A percentile compares a stretch with the other conserved stretches of the same genome.
Evolutionary conservation across 2,329 filamentous ascomycete genomes (phyloP).

Genomic region (Penicillium palitans): DNA sequence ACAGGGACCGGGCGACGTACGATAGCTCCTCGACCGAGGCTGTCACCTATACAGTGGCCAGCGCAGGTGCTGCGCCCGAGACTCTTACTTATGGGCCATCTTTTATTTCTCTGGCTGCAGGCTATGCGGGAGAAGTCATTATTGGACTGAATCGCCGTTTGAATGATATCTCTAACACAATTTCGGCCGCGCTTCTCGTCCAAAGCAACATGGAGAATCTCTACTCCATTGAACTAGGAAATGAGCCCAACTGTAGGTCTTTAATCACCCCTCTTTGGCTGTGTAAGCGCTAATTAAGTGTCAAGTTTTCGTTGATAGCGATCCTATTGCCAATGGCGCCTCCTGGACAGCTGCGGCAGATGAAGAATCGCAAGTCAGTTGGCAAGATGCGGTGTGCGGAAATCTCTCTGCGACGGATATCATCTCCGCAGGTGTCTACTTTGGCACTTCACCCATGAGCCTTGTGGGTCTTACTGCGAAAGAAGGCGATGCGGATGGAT

Average conservation of each 20-base stretch:
- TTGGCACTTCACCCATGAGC: conserved; percentile 38
- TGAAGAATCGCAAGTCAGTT: conserved; percentile 33
- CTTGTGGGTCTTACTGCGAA: conserved; percentile 38
- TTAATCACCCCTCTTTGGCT: background rate
- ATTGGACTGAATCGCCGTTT: conserved; percentile 56
- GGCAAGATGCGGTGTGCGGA: conserved; percentile 36
- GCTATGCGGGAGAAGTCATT: conserved; percentile 53
- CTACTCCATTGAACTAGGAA: conserved; percentile 57
- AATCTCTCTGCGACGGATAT: conserved; percentile 31
- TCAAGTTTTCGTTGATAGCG: conserved; percentile 27
- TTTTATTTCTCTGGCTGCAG: conserved; percentile 53
- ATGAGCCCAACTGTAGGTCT: conserved; percentile 56
- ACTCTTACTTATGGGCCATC: conserved; percentile 55
- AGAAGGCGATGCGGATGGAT: conserved; percentile 41
- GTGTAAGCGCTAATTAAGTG: background rate
- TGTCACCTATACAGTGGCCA: conserved; percentile 54
- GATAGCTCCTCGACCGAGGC: conserved; percentile 48
- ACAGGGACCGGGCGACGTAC: conserved; percentile 54
- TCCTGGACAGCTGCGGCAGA: conserved; percentile 37
- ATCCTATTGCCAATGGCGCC: conserved; percentile 27
- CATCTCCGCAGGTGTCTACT: conserved; percentile 40
- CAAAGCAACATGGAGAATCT: conserved; percentile 51
- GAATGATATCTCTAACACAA: conserved; percentile 56
- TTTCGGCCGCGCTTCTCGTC: conserved; percentile 52
- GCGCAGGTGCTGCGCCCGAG: conserved; percentile 50